These are phyloP conservation scores for Termitomyces sp. DNA, from an alignment of 768 basidiomycete genomes.

Conservation along the genomic window DNA sequence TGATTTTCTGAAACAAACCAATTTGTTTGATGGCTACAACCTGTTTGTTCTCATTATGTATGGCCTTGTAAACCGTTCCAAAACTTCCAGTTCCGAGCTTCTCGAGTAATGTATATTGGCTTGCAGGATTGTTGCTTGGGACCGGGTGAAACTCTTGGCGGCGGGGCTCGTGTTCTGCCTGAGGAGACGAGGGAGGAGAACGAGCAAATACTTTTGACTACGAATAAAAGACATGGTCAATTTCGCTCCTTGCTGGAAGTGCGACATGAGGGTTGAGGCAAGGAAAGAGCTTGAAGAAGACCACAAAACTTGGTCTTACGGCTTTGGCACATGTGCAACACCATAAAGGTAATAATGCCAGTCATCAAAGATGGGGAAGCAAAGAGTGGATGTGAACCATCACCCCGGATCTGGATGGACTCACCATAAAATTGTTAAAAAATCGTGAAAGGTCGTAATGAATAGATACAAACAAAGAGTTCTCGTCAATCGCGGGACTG, in stretches of 20 bases:
- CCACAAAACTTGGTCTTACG: constrained; percentile 16
- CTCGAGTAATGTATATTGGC: constrained; percentile 88
- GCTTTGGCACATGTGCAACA: constrained; percentile 14
- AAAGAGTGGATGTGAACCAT: not conserved
- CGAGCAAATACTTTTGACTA: constrained; percentile 37
- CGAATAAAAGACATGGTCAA: constrained; percentile 27
- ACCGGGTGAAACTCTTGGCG: constrained; percentile 59
- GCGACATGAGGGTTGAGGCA: constrained; percentile 38
- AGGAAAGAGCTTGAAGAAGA: constrained; percentile 20
- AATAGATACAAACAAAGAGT: not conserved
- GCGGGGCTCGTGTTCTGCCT: constrained; percentile 33
- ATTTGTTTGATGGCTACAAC: constrained; percentile 99
- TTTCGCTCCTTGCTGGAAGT: constrained; percentile 35
- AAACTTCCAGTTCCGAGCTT: constrained; percentile 98
- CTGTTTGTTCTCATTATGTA: constrained; percentile 90
- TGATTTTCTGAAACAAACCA: constrained; percentile 43
- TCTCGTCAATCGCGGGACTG: not conserved
- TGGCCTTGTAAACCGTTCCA: constrained; percentile 95
- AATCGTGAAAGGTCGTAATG: constrained; percentile 5
- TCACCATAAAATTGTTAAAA: constrained; percentile 13
- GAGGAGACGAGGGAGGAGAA: constrained; percentile 49
- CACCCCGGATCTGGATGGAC: not conserved
- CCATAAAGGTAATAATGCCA: constrained; percentile 1
- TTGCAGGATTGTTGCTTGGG: constrained; percentile 76
- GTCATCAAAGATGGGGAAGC: constrained; percentile 1